Percentiles rank a stretch among this genome's conserved stretches.
phyloP scores from a whole-genome alignment of 2,329 filamentous ascomycete genomes.

The Claviceps pazoutovae region DNA sequence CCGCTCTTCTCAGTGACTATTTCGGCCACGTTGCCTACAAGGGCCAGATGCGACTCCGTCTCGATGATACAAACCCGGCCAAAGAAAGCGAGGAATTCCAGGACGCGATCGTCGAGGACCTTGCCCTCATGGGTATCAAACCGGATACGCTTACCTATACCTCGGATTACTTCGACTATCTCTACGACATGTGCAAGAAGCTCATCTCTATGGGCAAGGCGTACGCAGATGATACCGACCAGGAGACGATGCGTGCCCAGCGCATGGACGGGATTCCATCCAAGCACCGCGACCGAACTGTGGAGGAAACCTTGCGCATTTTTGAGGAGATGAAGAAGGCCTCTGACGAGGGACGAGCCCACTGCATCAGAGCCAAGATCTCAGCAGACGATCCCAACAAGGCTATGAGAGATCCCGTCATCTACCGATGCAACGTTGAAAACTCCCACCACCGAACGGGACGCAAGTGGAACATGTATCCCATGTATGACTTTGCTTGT shows the following conservation, averaged over 20 bases:
- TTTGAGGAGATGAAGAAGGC: constrained; percentile 92
- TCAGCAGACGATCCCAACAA: constrained; percentile 88
- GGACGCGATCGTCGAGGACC: constrained; percentile 84
- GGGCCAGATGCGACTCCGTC: constrained; percentile 78
- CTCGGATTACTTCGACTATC: constrained; percentile 86
- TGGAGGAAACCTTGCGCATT: constrained; percentile 73
- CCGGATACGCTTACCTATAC: constrained; percentile 81
- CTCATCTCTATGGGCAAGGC: constrained; percentile 80
- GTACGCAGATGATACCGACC: constrained; percentile 88
- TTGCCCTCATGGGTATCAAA: constrained; percentile 81
- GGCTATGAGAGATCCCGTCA: constrained; percentile 89
- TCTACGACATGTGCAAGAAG: constrained; percentile 73
- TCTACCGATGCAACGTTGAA: constrained; percentile 75
- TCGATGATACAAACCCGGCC: constrained; percentile 93
- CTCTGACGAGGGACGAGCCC: constrained; percentile 60
- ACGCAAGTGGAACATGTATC: constrained; percentile 70
- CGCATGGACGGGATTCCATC: constrained; percentile 74
- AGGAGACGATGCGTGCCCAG: constrained; percentile 76
- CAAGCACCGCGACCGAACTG: constrained; percentile 59
- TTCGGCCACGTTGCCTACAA: constrained; percentile 90
- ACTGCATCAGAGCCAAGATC: constrained; percentile 93
- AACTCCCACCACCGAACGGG: constrained; percentile 64
- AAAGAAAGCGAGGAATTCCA: constrained; percentile 97
- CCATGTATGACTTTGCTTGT: constrained; percentile 77
- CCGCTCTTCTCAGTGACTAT: constrained; percentile 86